Evolutionary conservation across 164 flowering plant species (phyloP), one percentile per base, ranked within the genome.

Genomic region (Macadamia integrifolia): DNA sequence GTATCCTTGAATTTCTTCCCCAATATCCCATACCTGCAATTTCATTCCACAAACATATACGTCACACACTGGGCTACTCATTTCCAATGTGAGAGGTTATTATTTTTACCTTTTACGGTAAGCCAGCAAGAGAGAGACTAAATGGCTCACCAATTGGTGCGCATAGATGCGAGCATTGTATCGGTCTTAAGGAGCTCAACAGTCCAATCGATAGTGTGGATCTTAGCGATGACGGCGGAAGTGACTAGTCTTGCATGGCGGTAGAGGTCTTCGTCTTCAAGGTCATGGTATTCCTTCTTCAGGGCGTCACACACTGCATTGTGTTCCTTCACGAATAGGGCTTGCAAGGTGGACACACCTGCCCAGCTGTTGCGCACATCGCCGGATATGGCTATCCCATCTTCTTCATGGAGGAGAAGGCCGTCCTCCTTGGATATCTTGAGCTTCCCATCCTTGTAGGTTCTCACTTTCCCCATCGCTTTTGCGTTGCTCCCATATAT

Each of bases 171-270:
- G 12, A 74, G 50, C 40, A 82, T 76, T 18, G 83, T 78, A 50
- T 80, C 81, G 1, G 81, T 82, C 64, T 72, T 82, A 0, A 82
- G 58, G 40, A 82, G 82, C 60, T 82, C 83, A 0, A 80, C 80
- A 12, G 85, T 82, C 87, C 87, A 84, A 66, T 84, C 87, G 62
- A 84, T 84, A 32, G 85, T 84, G 66, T 84, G 87, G 64, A 84
- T 48, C 70, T 84, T 84, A 31, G 87, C 87, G 68, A 84, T 80
- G 14, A 81, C 83, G 23, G 87, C 87, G 0, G 87, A 81, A 58
- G 83, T 84, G 46, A 84, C 87, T 53, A 84, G 42, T 64, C 84
- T 79, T 29, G 87, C 85, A 62, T 79, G 75, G 49, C 69, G 78
- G 53, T 77, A 84, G 1, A 84, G 78, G 23, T 23, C 23, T 23